These are phyloP conservation scores for Chenopodium album DNA, from an alignment of 148 eudicot species.

Conservation along the genomic window DNA sequence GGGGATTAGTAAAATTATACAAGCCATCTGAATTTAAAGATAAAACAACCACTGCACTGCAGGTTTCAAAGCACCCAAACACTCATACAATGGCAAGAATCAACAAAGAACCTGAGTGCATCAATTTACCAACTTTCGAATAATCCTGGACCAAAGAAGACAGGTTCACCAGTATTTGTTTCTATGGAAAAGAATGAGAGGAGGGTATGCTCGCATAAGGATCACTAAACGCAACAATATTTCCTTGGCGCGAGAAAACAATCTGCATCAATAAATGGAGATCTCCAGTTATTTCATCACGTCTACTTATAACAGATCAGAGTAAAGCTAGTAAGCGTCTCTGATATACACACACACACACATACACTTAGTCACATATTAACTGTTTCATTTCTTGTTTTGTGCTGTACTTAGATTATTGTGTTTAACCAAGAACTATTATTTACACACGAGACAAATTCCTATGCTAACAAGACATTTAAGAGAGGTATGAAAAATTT, in stretches of 20 bases:
- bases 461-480: background rate
- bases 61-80: background rate
- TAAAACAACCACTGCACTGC: background rate
- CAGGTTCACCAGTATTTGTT: background rate
- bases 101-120: background rate
- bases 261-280: slow-evolving; percentile 36
- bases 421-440: background rate
- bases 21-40: background rate
- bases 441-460: background rate
- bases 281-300: background rate
- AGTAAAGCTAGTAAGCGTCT: background rate
- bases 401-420: background rate
- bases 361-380: too few species aligned
- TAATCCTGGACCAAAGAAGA: background rate
- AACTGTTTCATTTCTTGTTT: too few species aligned
- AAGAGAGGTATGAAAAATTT: background rate
- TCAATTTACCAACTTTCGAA: background rate
- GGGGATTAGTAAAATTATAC: background rate
- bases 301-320: too few species aligned
- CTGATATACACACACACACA: background rate
- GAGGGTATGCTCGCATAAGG: slow-evolving; percentile 42
- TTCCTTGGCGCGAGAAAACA: slow-evolving; percentile 74
- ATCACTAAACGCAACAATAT: slow-evolving; percentile 46
- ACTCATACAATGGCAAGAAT: background rate
- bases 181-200: slow-evolving; percentile 9